Conservation (phyloP, 2,329 filamentous ascomycete species). For the Arachnomyces sp. region DNA sequence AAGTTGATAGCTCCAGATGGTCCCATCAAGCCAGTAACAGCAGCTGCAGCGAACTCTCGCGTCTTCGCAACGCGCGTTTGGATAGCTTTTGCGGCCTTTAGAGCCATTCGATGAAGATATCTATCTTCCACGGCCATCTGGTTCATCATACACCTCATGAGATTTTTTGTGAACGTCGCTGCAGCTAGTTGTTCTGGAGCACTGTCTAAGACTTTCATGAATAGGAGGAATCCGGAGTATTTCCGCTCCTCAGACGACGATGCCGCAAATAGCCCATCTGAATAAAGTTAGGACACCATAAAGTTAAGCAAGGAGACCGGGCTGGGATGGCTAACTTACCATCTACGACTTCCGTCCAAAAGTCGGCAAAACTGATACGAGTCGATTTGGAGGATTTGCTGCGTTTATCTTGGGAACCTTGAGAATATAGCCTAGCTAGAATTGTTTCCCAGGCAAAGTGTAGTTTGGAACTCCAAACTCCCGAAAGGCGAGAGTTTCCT, state of each 20-base stretch:
- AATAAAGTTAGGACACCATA: conserved; percentile 11
- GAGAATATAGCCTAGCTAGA: conserved; percentile 40
- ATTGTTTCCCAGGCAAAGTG: conserved; percentile 85
- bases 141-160: conserved; percentile 74
- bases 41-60: conserved; percentile 49
- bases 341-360: conserved; percentile 82
- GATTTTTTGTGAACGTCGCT: conserved; percentile 69
- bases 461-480: conserved; percentile 69
- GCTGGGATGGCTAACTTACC: conserved; percentile 45
- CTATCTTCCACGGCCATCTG: conserved; percentile 69
- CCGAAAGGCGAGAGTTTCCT: conserved; percentile 40
- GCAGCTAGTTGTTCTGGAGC: conserved; percentile 43
- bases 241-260: conserved; percentile 81
- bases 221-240: conserved; percentile 81
- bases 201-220: conserved; percentile 62
- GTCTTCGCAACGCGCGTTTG: conserved; percentile 56
- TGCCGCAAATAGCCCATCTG: conserved; percentile 75
- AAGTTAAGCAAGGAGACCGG: conserved; percentile 17
- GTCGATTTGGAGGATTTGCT: conserved; percentile 25
- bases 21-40: conserved; percentile 61
- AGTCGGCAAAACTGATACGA: conserved; percentile 54
- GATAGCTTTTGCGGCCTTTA: conserved; percentile 65
- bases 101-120: conserved; percentile 69
- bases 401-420: conserved; percentile 22
- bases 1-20: conserved; percentile 67